A percentile compares a stretch with the other conserved stretches of the same genome.
These are phyloP conservation scores for Saccharum officinarum DNA, from an alignment of 176 grass and related monocot genomes.

Conservation along the genomic window DNA sequence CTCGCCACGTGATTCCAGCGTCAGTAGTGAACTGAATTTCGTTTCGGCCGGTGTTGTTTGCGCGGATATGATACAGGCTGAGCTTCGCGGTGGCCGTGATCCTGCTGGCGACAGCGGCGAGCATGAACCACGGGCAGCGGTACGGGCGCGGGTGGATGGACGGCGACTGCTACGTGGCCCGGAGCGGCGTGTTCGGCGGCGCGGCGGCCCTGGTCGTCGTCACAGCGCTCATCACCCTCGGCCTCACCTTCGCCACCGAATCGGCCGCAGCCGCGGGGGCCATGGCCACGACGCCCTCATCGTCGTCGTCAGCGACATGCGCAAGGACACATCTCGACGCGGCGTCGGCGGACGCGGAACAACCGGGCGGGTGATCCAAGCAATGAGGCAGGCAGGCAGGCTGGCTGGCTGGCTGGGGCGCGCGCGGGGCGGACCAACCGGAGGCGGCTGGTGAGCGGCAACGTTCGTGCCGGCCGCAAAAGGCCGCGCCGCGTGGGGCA, in stretches of 20 bases:
- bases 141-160: slow-evolving; percentile 94
- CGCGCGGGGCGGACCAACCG: slow-evolving; percentile 28
- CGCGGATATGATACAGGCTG: slow-evolving; percentile 41
- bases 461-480: slow-evolving; percentile 32
- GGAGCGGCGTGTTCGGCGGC: slow-evolving; percentile 60
- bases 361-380: slow-evolving; percentile 33
- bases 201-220: slow-evolving; percentile 48
- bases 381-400: slow-evolving; percentile 18
- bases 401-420: not conserved
- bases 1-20: not conserved
- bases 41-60: not conserved
- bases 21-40: not conserved
- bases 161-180: slow-evolving; percentile 85
- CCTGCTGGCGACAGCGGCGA: slow-evolving; percentile 62
- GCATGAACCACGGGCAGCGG: slow-evolving; percentile 83
- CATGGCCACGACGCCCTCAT: not conserved
- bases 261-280: not conserved
- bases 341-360: slow-evolving; percentile 6
- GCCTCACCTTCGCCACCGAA: slow-evolving; percentile 36
- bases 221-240: slow-evolving; percentile 51
- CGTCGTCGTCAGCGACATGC: not conserved
- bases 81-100: slow-evolving; percentile 56
- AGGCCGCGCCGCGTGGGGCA: slow-evolving; percentile 31
- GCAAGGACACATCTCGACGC: slow-evolving; percentile 8
- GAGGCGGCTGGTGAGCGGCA: slow-evolving; percentile 13